phyloP scores from a whole-genome alignment of 495 filamentous ascomycete species.

The Hypoxylon fragiforme region DNA sequence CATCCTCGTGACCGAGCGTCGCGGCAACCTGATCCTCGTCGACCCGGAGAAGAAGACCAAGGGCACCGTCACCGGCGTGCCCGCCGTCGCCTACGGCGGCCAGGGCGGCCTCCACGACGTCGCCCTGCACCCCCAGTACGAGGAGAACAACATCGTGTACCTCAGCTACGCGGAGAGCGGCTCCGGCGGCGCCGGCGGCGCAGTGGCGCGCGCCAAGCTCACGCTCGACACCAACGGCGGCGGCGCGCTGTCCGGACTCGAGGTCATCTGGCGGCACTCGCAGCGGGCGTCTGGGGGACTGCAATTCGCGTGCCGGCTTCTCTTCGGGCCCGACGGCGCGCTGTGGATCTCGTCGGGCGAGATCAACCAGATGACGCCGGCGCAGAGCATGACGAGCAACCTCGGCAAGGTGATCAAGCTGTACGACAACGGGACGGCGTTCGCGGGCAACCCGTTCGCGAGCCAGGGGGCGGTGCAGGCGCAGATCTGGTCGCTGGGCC shows the following conservation, averaged over 20 bases:
- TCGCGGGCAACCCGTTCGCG: constrained; percentile 42
- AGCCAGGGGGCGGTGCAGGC: constrained; percentile 35
- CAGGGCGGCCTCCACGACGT: constrained; percentile 44
- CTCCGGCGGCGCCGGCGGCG: constrained; percentile 36
- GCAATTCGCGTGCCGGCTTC: constrained; percentile 40
- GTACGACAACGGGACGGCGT: constrained; percentile 42
- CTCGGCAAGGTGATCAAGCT: constrained; percentile 43
- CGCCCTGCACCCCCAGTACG: constrained; percentile 41
- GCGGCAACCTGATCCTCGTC: constrained; percentile 40
- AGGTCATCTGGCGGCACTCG: constrained; percentile 44
- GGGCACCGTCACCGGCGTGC: constrained; percentile 41
- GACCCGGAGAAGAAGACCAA: constrained; percentile 40
- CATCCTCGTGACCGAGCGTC: constrained; percentile 42
- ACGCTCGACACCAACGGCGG: constrained; percentile 40
- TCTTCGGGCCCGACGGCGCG: constrained; percentile 38
- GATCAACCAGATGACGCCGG: constrained; percentile 40
- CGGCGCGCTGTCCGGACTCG: constrained; percentile 38
- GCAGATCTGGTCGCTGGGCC: constrained; percentile 42
- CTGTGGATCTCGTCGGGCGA: constrained; percentile 45
- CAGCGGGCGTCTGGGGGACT: constrained; percentile 35
- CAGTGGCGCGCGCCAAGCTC: constrained; percentile 42
- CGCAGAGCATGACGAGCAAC: constrained; percentile 43
- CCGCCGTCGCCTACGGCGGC: constrained; percentile 40
- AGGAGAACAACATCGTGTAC: constrained; percentile 43
- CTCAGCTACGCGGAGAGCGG: constrained; percentile 44